phyloP scores from a whole-genome alignment of 306 rosid species.

The Spatholobus suberectus region DNA sequence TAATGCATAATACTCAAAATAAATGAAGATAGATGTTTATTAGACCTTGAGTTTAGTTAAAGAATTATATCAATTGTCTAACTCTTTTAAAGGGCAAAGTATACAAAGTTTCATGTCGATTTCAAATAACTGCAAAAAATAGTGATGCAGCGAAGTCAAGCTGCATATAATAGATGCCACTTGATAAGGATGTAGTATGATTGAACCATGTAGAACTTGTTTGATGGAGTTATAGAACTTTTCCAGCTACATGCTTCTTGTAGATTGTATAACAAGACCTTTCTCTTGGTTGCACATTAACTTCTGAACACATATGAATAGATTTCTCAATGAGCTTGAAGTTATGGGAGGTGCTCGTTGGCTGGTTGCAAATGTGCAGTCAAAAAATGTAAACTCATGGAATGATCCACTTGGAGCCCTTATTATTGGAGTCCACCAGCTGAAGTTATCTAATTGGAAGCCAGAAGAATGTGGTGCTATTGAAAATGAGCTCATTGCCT shows the following conservation, averaged over 20 bases:
- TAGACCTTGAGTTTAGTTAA: slow-evolving; percentile 25
- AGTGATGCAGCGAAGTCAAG: neutral
- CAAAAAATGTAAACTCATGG: slow-evolving; percentile 75
- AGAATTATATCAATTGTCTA: slow-evolving; percentile 28
- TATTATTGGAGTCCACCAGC: slow-evolving; percentile 78
- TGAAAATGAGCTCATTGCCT: slow-evolving; percentile 85
- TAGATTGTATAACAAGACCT: neutral
- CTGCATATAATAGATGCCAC: slow-evolving; percentile 25
- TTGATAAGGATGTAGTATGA: slow-evolving; percentile 25
- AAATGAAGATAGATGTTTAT: slow-evolving; percentile 20
- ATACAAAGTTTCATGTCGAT: slow-evolving; percentile 6
- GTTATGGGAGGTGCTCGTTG: slow-evolving; percentile 75
- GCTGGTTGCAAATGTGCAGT: slow-evolving; percentile 75
- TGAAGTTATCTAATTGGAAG: slow-evolving; percentile 85
- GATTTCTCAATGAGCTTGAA: slow-evolving; percentile 85
- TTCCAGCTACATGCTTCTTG: slow-evolving; percentile 27
- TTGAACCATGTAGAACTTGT: slow-evolving; percentile 17
- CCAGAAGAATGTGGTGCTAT: slow-evolving; percentile 89
- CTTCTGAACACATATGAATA: slow-evolving; percentile 49
- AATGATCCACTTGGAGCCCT: slow-evolving; percentile 84
- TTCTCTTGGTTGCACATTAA: slow-evolving; percentile 21
- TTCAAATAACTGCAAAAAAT: slow-evolving; percentile 19
- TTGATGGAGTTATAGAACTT: slow-evolving; percentile 29
- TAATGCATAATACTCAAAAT: slow-evolving; percentile 26
- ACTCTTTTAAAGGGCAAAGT: neutral